Percentiles rank a stretch among this genome's conserved stretches.
These are phyloP conservation scores for Chaetomium sp. DNA, from an alignment of 2,329 filamentous ascomycete species.

Conservation along the genomic window DNA sequence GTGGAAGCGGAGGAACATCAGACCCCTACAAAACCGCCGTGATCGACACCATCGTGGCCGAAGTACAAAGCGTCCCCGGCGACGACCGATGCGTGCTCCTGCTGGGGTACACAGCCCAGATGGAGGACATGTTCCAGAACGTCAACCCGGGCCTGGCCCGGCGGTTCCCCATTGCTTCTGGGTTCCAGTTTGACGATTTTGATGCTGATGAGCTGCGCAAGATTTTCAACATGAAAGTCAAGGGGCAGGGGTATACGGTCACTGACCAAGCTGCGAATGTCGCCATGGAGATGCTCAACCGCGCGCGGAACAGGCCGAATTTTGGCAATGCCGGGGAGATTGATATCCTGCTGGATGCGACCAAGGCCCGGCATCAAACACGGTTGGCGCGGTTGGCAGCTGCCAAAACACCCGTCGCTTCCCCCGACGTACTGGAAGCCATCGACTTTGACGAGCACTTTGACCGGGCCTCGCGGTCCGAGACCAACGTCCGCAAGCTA, in stretches of 20 bases:
- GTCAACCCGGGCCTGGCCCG: constrained; percentile 63
- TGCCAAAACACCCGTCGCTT: not conserved
- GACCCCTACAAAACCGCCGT: constrained; percentile 55
- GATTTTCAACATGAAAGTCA: constrained; percentile 60
- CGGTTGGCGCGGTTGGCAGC: constrained; percentile 22
- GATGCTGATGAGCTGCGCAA: constrained; percentile 46
- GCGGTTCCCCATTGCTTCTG: constrained; percentile 56
- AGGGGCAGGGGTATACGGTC: constrained; percentile 45
- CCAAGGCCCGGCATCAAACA: constrained; percentile 40
- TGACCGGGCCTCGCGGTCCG: constrained; percentile 41
- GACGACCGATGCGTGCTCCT: constrained; percentile 69
- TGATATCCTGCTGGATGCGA: constrained; percentile 56
- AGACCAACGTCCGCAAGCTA: constrained; percentile 44
- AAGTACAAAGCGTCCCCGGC: constrained; percentile 62
- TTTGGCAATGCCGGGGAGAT: constrained; percentile 72
- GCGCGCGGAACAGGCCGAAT: constrained; percentile 55
- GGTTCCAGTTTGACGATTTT: constrained; percentile 66
- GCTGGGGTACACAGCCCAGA: constrained; percentile 62
- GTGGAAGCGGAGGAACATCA: constrained; percentile 20
- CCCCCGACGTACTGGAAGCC: constrained; percentile 27
- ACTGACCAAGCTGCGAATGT: constrained; percentile 46
- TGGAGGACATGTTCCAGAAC: constrained; percentile 67
- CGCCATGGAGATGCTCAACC: constrained; percentile 53
- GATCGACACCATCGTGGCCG: constrained; percentile 67
- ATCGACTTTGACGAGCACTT: constrained; percentile 55